These are phyloP conservation scores for Debaryomyces sp. DNA, from an alignment of 1,139 yeast genomes.

Conservation along the genomic window DNA sequence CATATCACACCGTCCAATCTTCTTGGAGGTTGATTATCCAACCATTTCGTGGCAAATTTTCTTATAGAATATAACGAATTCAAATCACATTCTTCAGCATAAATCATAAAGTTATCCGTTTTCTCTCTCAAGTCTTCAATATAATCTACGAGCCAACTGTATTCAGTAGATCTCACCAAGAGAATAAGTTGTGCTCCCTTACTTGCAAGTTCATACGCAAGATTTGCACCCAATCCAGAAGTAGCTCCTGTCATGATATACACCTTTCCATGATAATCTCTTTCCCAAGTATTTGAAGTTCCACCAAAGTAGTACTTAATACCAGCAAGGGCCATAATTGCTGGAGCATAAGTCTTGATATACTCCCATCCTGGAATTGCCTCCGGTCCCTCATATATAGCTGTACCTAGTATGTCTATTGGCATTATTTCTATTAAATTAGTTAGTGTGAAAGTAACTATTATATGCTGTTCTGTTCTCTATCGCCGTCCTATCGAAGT, in stretches of 20 bases:
- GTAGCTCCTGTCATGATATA: conserved; percentile 83
- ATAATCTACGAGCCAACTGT: conserved; percentile 79
- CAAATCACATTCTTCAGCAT: conserved; percentile 87
- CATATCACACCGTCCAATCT: conserved; percentile 86
- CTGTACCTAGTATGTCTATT: conserved; percentile 68
- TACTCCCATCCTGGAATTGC: conserved; percentile 67
- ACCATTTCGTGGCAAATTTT: conserved; percentile 91
- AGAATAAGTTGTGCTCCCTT: conserved; percentile 87
- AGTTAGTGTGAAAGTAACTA: not conserved
- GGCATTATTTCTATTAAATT: conserved; percentile 61
- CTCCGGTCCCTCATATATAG: conserved; percentile 70
- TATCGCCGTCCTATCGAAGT: not conserved
- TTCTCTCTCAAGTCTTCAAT: conserved; percentile 73
- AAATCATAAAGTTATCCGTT: conserved; percentile 73
- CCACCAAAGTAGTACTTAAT: conserved; percentile 79
- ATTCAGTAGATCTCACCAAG: conserved; percentile 64
- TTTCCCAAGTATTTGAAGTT: conserved; percentile 80
- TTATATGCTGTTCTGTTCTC: not conserved
- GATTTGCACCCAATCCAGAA: conserved; percentile 81
- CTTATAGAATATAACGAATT: conserved; percentile 76
- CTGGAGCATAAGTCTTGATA: conserved; percentile 51
- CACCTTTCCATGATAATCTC: conserved; percentile 90
- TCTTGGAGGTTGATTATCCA: conserved; percentile 88
- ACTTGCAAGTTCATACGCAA: conserved; percentile 71
- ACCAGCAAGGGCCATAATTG: conserved; percentile 36